These are phyloP conservation scores for Populus alba DNA, from an alignment of 345 rosid genomes.

Conservation along the genomic window DNA sequence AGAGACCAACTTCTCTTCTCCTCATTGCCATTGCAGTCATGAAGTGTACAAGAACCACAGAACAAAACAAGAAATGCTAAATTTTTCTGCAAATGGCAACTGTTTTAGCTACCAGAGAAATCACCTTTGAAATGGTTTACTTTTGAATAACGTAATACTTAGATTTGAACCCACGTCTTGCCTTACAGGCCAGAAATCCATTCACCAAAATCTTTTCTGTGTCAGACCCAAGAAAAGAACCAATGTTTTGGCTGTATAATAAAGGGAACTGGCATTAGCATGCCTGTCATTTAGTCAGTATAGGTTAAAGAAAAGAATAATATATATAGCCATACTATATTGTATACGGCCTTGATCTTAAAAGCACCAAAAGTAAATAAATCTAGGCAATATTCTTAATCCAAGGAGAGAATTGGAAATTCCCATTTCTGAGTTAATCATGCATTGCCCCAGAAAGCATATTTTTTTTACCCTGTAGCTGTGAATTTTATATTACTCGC, in stretches of 20 bases:
- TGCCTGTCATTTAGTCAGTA: conserved; percentile 48
- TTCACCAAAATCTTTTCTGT: conserved; percentile 42
- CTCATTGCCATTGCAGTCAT: conserved; percentile 32
- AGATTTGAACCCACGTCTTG: conserved; percentile 36
- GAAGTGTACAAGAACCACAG: conserved; percentile 18
- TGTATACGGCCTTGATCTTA: conserved; percentile 24
- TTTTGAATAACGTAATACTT: conserved; percentile 31
- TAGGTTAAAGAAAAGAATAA: background rate
- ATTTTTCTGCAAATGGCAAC: background rate
- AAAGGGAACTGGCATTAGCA: conserved; percentile 58
- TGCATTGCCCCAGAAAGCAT: conserved; percentile 10
- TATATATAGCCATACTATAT: conserved; percentile 11
- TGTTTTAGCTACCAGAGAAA: conserved; percentile 6
- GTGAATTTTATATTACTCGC: background rate
- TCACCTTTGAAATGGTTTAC: conserved; percentile 24
- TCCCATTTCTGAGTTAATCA: conserved; percentile 21
- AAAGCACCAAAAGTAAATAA: conserved; percentile 29
- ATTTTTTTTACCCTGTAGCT: background rate
- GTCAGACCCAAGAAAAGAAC: conserved; percentile 46
- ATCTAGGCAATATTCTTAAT: conserved; percentile 25
- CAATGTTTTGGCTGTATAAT: conserved; percentile 40
- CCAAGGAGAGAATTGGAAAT: conserved; percentile 33
- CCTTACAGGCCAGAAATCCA: conserved; percentile 53
- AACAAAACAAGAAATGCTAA: conserved; percentile 32
- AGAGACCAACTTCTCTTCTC: conserved; percentile 26